Percentiles rank a stretch among this genome's conserved stretches.
Conservation (phyloP, 257 asterid species). For the Rauvolfia tetraphylla region DNA sequence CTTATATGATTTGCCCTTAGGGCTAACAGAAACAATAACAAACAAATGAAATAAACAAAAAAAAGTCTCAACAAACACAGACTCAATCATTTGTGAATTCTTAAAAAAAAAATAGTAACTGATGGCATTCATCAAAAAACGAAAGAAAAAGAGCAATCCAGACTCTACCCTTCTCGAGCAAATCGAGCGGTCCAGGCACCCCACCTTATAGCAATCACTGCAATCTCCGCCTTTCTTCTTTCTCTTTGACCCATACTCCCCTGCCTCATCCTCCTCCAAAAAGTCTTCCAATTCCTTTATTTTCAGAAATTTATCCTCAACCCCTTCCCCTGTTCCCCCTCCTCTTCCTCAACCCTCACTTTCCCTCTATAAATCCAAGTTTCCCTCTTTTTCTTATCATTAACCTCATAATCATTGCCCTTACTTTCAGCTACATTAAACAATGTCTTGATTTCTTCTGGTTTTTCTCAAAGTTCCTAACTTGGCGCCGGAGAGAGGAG, state of each 20-base stretch:
- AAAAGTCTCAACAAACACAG: background rate
- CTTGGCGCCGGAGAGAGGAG: constrained; percentile 54
- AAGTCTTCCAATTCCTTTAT: constrained; percentile 76
- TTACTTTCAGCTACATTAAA: constrained; percentile 30
- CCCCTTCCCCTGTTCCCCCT: constrained; percentile 36
- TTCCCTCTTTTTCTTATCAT: constrained; percentile 15
- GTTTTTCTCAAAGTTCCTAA: constrained; percentile 62
- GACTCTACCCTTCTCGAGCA: constrained; percentile 50
- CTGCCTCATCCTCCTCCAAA: constrained; percentile 64
- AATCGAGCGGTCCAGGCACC: too few relatives aligned
- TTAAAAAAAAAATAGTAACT: too few relatives aligned
- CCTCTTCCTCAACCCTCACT: constrained; percentile 19
- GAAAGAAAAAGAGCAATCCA: too few relatives aligned
- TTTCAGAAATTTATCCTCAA: constrained; percentile 82
- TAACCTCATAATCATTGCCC: constrained; percentile 5
- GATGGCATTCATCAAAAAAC: too few relatives aligned
- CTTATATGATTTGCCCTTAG: too few relatives aligned
- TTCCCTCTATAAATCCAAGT: constrained; percentile 8
- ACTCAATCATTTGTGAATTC: background rate
- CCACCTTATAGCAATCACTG: too few relatives aligned
- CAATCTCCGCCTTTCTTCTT: constrained; percentile 35
- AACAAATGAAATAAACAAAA: constrained; percentile 2
- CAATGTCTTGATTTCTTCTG: constrained; percentile 40
- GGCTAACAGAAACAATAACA: constrained; percentile 7
- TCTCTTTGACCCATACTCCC: constrained; percentile 63